phyloP scores from a whole-genome alignment of 148 eudicot species.

The Pouteria glomerata region DNA sequence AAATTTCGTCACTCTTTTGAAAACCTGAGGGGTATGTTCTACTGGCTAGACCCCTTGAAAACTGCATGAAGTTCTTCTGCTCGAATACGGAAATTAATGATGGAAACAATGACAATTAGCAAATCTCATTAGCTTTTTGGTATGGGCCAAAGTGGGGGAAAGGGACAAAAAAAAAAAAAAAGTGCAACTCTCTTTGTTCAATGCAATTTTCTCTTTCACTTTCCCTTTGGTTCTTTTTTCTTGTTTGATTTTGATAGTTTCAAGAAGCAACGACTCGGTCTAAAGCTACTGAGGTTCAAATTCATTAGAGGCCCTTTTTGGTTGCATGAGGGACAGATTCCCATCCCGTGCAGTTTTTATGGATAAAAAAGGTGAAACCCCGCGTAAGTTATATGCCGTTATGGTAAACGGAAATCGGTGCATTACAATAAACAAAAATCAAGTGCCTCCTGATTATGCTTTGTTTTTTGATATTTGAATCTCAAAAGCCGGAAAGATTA shows the following conservation, averaged over 20 bases:
- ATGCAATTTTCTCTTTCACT: slow-evolving; percentile 6
- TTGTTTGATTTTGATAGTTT: slow-evolving; percentile 23
- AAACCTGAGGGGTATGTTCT: not conserved
- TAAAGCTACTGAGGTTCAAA: slow-evolving; percentile 24
- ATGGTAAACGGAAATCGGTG: too few species aligned
- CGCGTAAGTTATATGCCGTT: too few species aligned
- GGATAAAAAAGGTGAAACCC: slow-evolving; percentile 8
- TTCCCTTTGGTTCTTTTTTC: slow-evolving; percentile 16
- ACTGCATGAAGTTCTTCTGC: not conserved
- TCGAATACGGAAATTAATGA: not conserved
- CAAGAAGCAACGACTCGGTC: slow-evolving; percentile 37
- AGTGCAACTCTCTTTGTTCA: slow-evolving; percentile 8
- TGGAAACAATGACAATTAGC: not conserved
- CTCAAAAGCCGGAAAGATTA: too few species aligned
- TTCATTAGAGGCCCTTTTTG: slow-evolving; percentile 11
- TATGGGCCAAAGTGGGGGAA: slow-evolving; percentile 17
- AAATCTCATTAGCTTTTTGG: slow-evolving; percentile 6
- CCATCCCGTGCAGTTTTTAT: slow-evolving; percentile 22
- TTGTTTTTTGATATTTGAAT: too few species aligned
- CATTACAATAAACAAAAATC: too few species aligned
- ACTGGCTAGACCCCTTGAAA: not conserved
- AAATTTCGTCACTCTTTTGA: not conserved
- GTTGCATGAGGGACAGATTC: slow-evolving; percentile 18
- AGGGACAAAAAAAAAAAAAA: too few species aligned
- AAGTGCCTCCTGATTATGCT: too few species aligned